Base-by-base conservation (phyloP, 345 rosid genomes). In the Aquilaria yunnanensis region DNA sequence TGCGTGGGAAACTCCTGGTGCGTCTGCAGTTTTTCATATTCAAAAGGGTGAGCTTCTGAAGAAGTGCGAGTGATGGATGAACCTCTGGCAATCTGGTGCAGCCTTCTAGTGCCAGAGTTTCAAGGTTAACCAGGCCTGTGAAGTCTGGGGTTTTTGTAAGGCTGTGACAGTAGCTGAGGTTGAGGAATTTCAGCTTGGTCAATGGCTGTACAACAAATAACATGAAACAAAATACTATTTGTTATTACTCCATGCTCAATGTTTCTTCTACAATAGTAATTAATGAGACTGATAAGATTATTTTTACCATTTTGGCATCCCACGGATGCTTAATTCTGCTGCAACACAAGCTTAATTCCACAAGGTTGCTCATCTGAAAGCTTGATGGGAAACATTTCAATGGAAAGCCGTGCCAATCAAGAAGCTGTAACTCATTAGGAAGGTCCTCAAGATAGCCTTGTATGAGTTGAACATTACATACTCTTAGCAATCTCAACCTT, bases 1-100 rank as follows among this genome's bases (percentile, higher is more conserved):
- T 63, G 59, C 75, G 60, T 30, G 81, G 63, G 59, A 77, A 56
- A 4, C 54, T 11, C 62, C 60, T 70, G 63, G 73, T 70, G 3
- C 68, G 67, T 66, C 10, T 51, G 62, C 81, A 77, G 16, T 67
- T 16, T 31, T 52, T 23, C 60, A 77, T 52, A 55, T 67, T 56
- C 59, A 73, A 9, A 14, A 34, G 6, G 41, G 48, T 57, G 30
- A 77, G 75, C 54, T 56, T 9, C n/a, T 56, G 47, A 14, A 77
- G 72, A 57, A 14, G 12, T 32, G 50, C 47, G 55, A 77, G 29
- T 12, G 72, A 64, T 32, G 64, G 61, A 34, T 73, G 78, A 10
- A 77, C 55, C 61, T 67, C 66, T 51, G 23, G 23, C 23, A 23
- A 23, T 74, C 75, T 57, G 71, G 64, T 53, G 64, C 60, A 32